Evolutionary conservation across 257 asterid species (phyloP), one percentile per base, ranked within the genome.

Genomic region (Forsythia viridissima): DNA sequence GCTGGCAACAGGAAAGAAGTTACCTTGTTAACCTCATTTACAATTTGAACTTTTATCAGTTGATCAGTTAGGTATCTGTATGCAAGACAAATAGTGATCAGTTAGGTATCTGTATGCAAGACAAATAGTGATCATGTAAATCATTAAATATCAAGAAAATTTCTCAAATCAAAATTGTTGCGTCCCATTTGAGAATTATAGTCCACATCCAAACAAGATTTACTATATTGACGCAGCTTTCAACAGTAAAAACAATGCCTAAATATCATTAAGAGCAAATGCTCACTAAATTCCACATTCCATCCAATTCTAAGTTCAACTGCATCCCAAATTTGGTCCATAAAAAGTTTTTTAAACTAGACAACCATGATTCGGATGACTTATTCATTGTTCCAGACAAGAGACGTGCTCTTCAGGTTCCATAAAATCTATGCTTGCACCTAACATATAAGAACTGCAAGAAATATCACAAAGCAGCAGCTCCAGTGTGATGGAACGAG

Each of bases 1-100:
- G 69, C 69, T 46, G 48, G 52, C 68, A 65, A 77, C 80, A 85
- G 76, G 80, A 75, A 77, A 76, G 70, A 61, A 80, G 76, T 77
- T 86, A 95, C 99, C 98, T 91, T 92, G 86, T 92, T 96, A 79
- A 89, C 97, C 87, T 93, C 98, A 79, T 96, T 93, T 80, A 96
- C 98, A 55, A 83, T 82, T 83, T 92, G 93, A 72, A 96, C 92
- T 84, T 89, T 92, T 83, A 85, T 86, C 85, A 95, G 90, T 66
- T 92, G 96, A 78, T 93, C 99, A 68, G 85, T 30, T 30, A 30
- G 34, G 86, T 84, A 91, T 87, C 99, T 95, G 91, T 69, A 59
- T 76, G n/a, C 24, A 55, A 55, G 6, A 11, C 52, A 55, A n/a
- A 11, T 4, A 55, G 24, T 92, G 96, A 78, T 93, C 99, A 70